Percentiles rank a stretch among this genome's conserved stretches.
Conservation (phyloP, 345 rosid genomes). For the Toxicodendron radicans region DNA sequence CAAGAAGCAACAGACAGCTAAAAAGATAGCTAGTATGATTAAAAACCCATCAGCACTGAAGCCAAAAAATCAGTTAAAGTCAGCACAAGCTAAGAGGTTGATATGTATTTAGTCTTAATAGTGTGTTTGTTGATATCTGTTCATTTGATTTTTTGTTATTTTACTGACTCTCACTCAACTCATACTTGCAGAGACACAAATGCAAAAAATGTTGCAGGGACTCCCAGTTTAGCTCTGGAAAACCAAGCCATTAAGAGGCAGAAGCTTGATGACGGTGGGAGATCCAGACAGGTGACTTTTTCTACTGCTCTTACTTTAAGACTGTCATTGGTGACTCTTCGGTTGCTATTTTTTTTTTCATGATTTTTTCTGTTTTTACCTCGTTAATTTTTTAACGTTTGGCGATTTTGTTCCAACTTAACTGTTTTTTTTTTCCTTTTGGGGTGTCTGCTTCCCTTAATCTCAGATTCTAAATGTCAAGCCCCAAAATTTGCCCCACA, state of each 20-base stretch:
- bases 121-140: not conserved
- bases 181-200: constrained; percentile 37
- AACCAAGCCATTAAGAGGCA: constrained; percentile 95
- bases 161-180: constrained; percentile 7
- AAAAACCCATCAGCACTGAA: constrained; percentile 63
- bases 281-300: constrained; percentile 70
- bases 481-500: constrained; percentile 70
- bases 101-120: not conserved
- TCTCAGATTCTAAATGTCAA: constrained; percentile 80
- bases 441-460: not conserved
- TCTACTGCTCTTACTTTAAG: not conserved
- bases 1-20: constrained; percentile 66
- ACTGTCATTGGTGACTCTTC: not conserved
- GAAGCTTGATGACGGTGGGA: constrained; percentile 94
- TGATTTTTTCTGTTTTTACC: not conserved
- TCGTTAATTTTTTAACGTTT: no score
- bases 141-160: not conserved
- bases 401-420: not conserved
- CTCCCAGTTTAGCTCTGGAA: constrained; percentile 68
- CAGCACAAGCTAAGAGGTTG: constrained; percentile 49
- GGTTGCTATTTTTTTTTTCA: not conserved
- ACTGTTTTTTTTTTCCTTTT: not conserved
- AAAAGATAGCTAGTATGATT: constrained; percentile 52
- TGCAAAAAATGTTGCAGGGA: constrained; percentile 34
- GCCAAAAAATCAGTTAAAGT: constrained; percentile 45